These are phyloP conservation scores for Verticillium longisporum DNA, from an alignment of 2,329 filamentous ascomycete species.

Conservation along the genomic window DNA sequence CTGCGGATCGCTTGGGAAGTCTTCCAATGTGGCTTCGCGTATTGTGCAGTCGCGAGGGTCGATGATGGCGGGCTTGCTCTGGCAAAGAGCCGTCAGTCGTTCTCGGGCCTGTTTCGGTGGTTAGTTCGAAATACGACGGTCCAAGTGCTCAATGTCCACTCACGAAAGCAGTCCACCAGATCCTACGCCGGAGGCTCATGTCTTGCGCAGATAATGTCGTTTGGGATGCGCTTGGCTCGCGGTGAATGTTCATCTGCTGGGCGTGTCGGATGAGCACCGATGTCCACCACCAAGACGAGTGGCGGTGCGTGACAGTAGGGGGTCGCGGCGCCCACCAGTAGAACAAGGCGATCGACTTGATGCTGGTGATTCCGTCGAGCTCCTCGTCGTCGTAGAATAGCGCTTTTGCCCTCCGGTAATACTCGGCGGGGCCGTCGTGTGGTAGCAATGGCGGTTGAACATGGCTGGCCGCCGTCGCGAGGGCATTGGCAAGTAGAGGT, in stretches of 20 bases:
- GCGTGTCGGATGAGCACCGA: conserved; percentile 33
- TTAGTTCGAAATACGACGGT: no score
- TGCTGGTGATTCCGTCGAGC: conserved; percentile 23
- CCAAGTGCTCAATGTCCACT: no score
- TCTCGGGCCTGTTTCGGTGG: conserved; percentile 20
- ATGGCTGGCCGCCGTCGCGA: conserved; percentile 31
- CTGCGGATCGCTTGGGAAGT: conserved; percentile 25
- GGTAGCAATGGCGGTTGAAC: conserved; percentile 32
- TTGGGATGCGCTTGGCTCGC: conserved; percentile 22
- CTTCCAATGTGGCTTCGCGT: conserved; percentile 24
- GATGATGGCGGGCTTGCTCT: conserved; percentile 35
- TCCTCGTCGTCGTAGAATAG: conserved; percentile 34
- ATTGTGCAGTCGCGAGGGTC: conserved; percentile 34
- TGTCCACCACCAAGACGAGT: conserved; percentile 39
- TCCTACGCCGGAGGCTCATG: conserved; percentile 24
- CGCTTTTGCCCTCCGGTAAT: conserved; percentile 29
- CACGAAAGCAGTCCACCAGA: conserved; percentile 34
- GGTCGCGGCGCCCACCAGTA: conserved; percentile 37
- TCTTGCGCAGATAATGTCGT: conserved; percentile 11
- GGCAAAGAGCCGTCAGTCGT: conserved; percentile 31
- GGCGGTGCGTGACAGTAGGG: conserved; percentile 27
- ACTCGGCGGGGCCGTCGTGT: conserved; percentile 27
- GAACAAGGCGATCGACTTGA: conserved; percentile 30
- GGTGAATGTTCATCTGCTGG: conserved; percentile 35
- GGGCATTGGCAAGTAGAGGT: conserved; percentile 26